These are phyloP conservation scores for Danielia reshetovae DNA, from an alignment of 805 yeast genomes.

Conservation along the genomic window DNA sequence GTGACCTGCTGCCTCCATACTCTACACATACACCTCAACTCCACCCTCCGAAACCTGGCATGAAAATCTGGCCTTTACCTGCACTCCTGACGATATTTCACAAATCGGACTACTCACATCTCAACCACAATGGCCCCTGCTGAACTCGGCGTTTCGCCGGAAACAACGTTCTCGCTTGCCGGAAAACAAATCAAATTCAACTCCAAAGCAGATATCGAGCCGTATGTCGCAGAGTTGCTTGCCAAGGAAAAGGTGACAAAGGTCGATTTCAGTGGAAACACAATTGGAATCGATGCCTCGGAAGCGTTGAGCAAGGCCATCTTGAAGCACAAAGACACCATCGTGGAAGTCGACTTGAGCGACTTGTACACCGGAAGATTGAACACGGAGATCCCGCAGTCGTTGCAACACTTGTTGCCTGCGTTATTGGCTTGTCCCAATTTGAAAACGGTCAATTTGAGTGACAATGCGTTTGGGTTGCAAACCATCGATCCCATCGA, in stretches of 20 bases:
- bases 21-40: not conserved
- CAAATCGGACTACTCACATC: too few species aligned
- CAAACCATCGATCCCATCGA: conserved; percentile 92
- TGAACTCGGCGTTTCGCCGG: conserved; percentile 37
- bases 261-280: conserved; percentile 87
- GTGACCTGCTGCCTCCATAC: not conserved
- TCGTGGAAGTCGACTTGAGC: conserved; percentile 74
- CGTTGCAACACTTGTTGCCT: conserved; percentile 69
- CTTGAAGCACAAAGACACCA: conserved; percentile 39
- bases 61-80: too few species aligned
- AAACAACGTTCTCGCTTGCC: conserved; percentile 55
- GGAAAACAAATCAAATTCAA: conserved; percentile 78
- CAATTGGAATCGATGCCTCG: conserved; percentile 90
- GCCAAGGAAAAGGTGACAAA: conserved; percentile 38
- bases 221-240: conserved; percentile 58
- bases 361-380: conserved; percentile 94
- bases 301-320: conserved; percentile 59
- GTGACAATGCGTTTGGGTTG: conserved; percentile 96
- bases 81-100: too few species aligned
- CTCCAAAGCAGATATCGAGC: conserved; percentile 64
- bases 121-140: conserved; percentile 25
- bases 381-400: conserved; percentile 88
- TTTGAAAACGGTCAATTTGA: conserved; percentile 70
- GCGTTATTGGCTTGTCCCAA: conserved; percentile 66
- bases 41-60: too few species aligned